Base-by-base conservation (phyloP, 306 rosid genomes). In the Hylodesmum podocarpum region DNA sequence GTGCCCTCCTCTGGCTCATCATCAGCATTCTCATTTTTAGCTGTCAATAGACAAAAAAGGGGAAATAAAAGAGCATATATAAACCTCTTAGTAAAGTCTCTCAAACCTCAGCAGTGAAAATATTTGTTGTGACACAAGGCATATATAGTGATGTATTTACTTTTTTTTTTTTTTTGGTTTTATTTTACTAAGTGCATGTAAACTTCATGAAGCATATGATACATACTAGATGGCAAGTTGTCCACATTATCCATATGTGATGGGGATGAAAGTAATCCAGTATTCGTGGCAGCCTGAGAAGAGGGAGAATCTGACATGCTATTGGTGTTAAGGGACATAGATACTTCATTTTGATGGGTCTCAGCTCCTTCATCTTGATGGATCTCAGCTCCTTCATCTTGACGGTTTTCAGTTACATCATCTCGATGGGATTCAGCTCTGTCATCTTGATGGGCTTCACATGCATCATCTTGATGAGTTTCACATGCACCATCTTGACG, bases 1-100 rank as follows among this genome's bases (percentile, higher is more conserved):
- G 89, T 96, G 66, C 99, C 99, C 70, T 87, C 98, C 81, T 79
- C 86, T 9, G 82, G 65, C 1, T 8, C 2, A 57, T 87, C 94
- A 29, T 81, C 82, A 19, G 29, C 33, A 49, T 78, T 83, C 66
- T 64, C 86, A 63, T 47, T 76, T 86, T 88, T 88, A 43, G 62
- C 94, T 89, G 86, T 69, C 34, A 88, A 81, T 37, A 58, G 55
- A 57, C 59, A 44, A 29, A 77, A 87, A 65, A 74, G 41, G 41
- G 9, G n/a, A 59, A 39, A 77, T 8, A 72, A 27, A 4, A 46
- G 18, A 44, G 70, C 58, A 22, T 21, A 34, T 72, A 73, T 73
- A 84, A 67, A 31, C 46, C 75, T 87, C 67, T 82, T 34, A 87
- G 75, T 46, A 63, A 46, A 76, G n/a, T n/a, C n/a, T n/a, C n/a